Evolutionary conservation across 495 filamentous ascomycete genomes (phyloP).

Genomic region (Massariosphaeria phaeospora): DNA sequence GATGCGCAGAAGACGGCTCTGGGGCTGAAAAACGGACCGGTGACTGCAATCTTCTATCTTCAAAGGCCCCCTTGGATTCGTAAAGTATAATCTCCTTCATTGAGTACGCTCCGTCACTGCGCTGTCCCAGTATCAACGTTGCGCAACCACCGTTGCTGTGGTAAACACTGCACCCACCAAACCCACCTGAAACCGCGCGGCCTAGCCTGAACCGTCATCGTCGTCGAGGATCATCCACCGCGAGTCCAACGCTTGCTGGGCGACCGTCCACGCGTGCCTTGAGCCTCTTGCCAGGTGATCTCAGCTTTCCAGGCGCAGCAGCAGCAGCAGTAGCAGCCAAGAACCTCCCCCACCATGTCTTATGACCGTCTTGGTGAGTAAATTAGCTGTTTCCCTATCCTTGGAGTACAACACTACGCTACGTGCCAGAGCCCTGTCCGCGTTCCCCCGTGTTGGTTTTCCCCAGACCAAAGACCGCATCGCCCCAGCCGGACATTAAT

Average conservation of each 20-base stretch:
- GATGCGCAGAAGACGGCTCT: no score
- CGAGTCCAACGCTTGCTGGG: slow-evolving; percentile 7
- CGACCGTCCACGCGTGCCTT: neutral
- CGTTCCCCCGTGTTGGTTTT: neutral
- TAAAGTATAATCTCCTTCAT: neutral
- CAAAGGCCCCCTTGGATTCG: neutral
- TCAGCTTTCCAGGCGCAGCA: slow-evolving; percentile 20
- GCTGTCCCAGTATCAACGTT: neutral
- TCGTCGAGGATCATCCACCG: slow-evolving; percentile 4
- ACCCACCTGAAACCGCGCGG: slow-evolving; percentile 18
- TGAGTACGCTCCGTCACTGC: neutral
- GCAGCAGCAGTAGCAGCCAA: neutral
- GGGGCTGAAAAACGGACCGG: neutral
- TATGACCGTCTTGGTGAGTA: slow-evolving; percentile 31
- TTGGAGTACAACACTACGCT: slow-evolving; percentile 17
- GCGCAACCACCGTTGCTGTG: slow-evolving; percentile 21
- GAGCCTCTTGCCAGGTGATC: slow-evolving; percentile 7
- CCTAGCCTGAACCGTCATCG: slow-evolving; percentile 20
- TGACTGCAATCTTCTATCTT: neutral
- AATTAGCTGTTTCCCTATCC: neutral
- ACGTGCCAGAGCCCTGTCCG: slow-evolving; percentile 9
- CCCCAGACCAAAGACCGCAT: slow-evolving; percentile 6
- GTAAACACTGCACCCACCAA: slow-evolving; percentile 19
- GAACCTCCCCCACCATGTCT: slow-evolving; percentile 11
- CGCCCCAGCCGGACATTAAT: slow-evolving; percentile 4